Conservation (phyloP, 768 basidiomycete species). For the Panellus pusillus region DNA sequence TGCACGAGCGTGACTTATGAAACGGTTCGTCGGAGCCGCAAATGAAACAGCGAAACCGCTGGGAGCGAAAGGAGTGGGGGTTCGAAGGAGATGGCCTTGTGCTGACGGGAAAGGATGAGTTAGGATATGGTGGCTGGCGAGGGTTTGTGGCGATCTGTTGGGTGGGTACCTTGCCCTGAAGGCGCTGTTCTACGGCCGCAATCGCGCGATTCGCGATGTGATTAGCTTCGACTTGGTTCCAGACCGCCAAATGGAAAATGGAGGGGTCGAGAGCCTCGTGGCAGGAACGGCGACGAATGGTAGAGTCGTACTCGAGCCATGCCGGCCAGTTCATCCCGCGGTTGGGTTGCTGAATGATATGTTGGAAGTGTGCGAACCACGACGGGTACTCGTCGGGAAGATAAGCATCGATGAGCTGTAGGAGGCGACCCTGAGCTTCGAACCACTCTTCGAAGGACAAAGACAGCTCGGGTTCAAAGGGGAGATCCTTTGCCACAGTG, state of each 20-base stretch:
- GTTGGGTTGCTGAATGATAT: slow-evolving; percentile 9
- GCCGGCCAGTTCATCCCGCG: slow-evolving; percentile 13
- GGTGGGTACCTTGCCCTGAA: too few species aligned
- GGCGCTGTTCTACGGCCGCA: background rate
- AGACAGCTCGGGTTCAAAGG: too few species aligned
- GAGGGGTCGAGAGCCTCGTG: slow-evolving; percentile 9
- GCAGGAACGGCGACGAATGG: slow-evolving; percentile 11
- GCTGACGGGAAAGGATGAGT: too few species aligned
- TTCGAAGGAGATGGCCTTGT: too few species aligned
- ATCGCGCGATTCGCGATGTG: background rate
- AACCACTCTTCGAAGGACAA: slow-evolving; percentile 26
- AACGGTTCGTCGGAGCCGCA: slow-evolving; percentile 6
- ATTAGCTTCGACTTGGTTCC: slow-evolving; percentile 12
- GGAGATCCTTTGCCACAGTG: slow-evolving; percentile 7
- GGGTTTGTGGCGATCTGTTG: too few species aligned
- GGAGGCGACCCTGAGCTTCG: slow-evolving; percentile 23
- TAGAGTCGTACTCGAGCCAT: slow-evolving; percentile 20
- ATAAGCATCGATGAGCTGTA: too few species aligned
- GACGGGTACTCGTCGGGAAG: slow-evolving; percentile 15
- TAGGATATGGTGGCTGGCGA: too few species aligned
- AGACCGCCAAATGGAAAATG: slow-evolving; percentile 5
- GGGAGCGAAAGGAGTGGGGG: background rate
- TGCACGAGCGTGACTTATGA: slow-evolving; percentile 13
- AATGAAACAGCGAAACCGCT: slow-evolving; percentile 10
- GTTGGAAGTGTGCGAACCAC: slow-evolving; percentile 22